Percentiles rank a stretch among this genome's conserved stretches.
phyloP scores from a whole-genome alignment of 805 yeast species.

The Pichia gijzeniarum region DNA sequence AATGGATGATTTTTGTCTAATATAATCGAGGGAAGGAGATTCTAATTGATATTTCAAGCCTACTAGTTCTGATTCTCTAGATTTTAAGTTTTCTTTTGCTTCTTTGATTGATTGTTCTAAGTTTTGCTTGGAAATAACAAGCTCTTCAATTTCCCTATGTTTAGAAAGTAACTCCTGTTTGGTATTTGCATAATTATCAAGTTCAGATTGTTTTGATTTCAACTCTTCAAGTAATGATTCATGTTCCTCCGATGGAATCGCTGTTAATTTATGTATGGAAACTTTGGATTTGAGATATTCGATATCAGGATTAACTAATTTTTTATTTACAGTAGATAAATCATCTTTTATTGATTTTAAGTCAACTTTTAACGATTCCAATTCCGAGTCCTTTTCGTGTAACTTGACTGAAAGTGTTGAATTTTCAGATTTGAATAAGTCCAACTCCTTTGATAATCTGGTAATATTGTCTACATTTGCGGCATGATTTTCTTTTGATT shows the following conservation, averaged over 20 bases:
- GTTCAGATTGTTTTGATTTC: neutral
- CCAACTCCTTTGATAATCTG: neutral
- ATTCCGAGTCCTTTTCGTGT: neutral
- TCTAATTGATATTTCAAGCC: constrained; percentile 1
- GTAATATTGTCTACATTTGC: neutral
- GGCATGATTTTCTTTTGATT: constrained; percentile 12
- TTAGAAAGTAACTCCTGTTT: constrained; percentile 2
- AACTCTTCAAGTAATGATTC: constrained; percentile 10
- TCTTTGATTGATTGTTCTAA: neutral
- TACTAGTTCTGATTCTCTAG: constrained; percentile 5
- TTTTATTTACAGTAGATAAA: neutral
- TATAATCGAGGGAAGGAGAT: constrained; percentile 8
- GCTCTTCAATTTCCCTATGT: constrained; percentile 8
- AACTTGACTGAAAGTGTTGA: neutral
- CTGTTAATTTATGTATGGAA: constrained; percentile 21
- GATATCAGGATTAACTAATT: constrained; percentile 28
- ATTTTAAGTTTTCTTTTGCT: neutral
- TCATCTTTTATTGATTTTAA: neutral
- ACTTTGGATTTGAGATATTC: constrained; percentile 29
- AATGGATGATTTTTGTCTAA: constrained; percentile 18
- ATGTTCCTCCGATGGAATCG: constrained; percentile 23
- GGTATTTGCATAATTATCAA: neutral
- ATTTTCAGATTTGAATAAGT: neutral
- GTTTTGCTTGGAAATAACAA: constrained; percentile 1
- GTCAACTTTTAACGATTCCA: neutral